Base-by-base conservation (phyloP, 768 basidiomycete genomes). In the Steccherinum ochraceum region DNA sequence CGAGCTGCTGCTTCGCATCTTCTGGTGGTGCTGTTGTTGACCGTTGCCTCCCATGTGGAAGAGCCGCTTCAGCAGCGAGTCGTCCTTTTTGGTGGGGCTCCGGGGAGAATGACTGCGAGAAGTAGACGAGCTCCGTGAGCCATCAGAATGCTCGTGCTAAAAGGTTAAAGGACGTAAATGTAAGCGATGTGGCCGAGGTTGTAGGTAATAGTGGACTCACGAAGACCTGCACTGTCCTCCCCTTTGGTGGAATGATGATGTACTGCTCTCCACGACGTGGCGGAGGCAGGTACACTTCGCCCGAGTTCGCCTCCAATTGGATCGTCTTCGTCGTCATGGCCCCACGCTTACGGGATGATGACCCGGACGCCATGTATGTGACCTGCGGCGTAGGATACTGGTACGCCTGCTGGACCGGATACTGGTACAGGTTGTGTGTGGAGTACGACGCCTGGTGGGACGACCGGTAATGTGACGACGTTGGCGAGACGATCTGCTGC, bases 261-360 rank as follows among this genome's bases (percentile, higher is more conserved):
- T 61, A 65, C 40, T 49, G 51, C 47, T 65, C 58, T 20, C 64
- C 64, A 21, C 40, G 48, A 1, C 55, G 57, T 19, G 62, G 60
- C 11, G 58, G 53, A 10, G 64, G 64, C 18, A 65, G 54, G 10
- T 55, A 52, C 40, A 61, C 53, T 39, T 56, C 49, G 12, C 48
- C 25, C 21, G 46, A 3, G 7, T 24, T 19, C 13, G 26, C 4
- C 20, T 55, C 54, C 41, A 48, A 48, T 20, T 21, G 5, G 30
- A 44, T 49, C 12, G 46, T 44, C 20, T 40, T 27, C 40, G 51
- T 44, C 45, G 25, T 39, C 46, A 21, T 24, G 40, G 48, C 24
- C 23, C 30, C 23, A 48, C n/a, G 10, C 47, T 13, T n/a, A 11
- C 18, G 45, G 12, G 5, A 4, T 12, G 19, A 16, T 12, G 19